Conservation (phyloP, 495 filamentous ascomycete genomes). For the Lichenothelia convexa region DNA sequence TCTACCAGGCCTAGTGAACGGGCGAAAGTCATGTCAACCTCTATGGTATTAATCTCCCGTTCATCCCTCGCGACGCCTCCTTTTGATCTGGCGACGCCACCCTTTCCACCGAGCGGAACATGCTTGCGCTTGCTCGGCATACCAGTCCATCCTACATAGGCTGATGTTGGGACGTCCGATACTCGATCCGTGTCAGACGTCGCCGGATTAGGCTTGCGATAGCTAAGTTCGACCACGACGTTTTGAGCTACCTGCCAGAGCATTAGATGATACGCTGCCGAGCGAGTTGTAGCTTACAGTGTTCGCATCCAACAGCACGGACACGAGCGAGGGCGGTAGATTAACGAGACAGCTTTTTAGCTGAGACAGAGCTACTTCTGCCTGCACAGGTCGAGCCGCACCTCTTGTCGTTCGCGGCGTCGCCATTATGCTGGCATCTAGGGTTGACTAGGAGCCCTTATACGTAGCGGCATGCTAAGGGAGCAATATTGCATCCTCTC, state of each 20-base stretch:
- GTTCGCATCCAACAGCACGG: conserved; percentile 69
- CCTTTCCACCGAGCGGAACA: conserved; percentile 39
- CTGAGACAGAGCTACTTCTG: conserved; percentile 61
- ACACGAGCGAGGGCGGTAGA: conserved; percentile 67
- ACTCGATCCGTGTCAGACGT: conserved; percentile 9
- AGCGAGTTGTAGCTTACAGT: conserved; percentile 36
- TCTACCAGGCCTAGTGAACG: conserved; percentile 61
- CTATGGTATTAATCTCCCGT: conserved; percentile 56
- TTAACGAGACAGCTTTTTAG: conserved; percentile 92
- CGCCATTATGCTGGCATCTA: conserved; percentile 11
- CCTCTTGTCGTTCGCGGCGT: conserved; percentile 31
- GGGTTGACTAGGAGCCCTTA: too few relatives aligned
- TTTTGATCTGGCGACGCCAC: conserved; percentile 24
- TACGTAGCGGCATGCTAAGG: too few relatives aligned
- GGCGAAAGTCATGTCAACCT: conserved; percentile 84
- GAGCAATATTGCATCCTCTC: too few relatives aligned
- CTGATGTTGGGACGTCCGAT: conserved; percentile 40
- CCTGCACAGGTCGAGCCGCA: conserved; percentile 39
- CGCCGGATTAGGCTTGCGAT: conserved; percentile 17
- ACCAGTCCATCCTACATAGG: conserved; percentile 88
- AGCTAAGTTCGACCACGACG: conserved; percentile 72
- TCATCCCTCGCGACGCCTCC: conserved; percentile 43
- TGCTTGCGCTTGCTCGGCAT: conserved; percentile 79
- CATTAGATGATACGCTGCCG: too few relatives aligned
- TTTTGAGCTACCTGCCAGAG: conserved; percentile 71